Evolutionary conservation across 202 grass and related monocot species (phyloP).

Genomic region (Panicum hallii): DNA sequence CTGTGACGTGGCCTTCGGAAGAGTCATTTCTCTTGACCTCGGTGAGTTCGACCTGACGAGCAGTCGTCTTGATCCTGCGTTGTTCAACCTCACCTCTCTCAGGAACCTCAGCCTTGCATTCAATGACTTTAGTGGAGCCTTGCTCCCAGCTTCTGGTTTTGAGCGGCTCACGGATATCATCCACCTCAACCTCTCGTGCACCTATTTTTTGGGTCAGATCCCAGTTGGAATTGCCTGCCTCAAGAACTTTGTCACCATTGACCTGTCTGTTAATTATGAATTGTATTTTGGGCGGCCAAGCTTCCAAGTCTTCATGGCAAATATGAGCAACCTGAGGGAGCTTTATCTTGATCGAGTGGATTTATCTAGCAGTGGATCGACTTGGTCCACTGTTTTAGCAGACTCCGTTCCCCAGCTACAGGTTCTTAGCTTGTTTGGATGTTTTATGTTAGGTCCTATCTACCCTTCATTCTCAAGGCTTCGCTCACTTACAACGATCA

Average conservation of each 20-base stretch:
- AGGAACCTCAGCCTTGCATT: constrained; percentile 50
- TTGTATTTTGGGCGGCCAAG: neutral
- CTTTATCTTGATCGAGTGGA: constrained; percentile 55
- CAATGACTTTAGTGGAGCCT: constrained; percentile 12
- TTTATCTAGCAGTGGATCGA: constrained; percentile 40
- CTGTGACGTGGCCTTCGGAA: constrained; percentile 38
- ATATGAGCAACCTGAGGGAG: constrained; percentile 48
- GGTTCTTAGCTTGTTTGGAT: constrained; percentile 42
- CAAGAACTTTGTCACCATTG: neutral
- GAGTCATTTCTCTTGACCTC: constrained; percentile 51
- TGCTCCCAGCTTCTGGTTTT: constrained; percentile 36
- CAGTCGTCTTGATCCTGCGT: neutral
- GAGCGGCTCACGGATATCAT: constrained; percentile 48
- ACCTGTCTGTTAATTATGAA: neutral
- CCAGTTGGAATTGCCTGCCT: constrained; percentile 17
- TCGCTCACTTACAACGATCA: too few relatives aligned
- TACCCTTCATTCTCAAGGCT: too few relatives aligned
- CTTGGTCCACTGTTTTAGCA: constrained; percentile 47
- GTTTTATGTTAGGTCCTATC: constrained; percentile 34
- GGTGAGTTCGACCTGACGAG: constrained; percentile 33
- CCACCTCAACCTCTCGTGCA: constrained; percentile 57
- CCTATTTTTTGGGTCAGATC: constrained; percentile 38
- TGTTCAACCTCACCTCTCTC: constrained; percentile 66
- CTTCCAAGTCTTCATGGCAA: constrained; percentile 43
- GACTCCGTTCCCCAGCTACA: constrained; percentile 32